Conservation (phyloP, 2,329 filamentous ascomycete genomes). For the Talaromyces atroroseus region DNA sequence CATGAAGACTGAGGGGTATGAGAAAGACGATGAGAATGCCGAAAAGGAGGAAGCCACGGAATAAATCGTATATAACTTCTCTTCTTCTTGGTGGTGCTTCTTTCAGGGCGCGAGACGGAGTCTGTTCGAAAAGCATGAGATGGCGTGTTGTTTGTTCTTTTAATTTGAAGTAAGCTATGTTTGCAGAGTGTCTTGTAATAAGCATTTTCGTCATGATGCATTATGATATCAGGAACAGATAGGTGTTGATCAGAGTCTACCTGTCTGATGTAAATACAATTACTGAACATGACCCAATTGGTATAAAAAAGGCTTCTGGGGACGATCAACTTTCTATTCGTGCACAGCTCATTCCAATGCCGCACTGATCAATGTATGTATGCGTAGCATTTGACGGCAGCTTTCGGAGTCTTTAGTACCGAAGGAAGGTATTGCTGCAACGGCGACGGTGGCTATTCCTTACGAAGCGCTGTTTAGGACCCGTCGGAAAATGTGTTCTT, state of each 20-base stretch:
- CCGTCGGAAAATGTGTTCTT: not conserved
- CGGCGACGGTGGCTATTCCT: not conserved
- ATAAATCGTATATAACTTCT: slow-evolving; percentile 15
- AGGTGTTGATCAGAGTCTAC: too few relatives aligned
- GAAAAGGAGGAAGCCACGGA: slow-evolving; percentile 21
- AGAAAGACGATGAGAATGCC: slow-evolving; percentile 44
- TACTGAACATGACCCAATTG: not conserved
- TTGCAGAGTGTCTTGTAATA: not conserved
- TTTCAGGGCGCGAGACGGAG: slow-evolving; percentile 9
- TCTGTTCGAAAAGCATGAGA: not conserved
- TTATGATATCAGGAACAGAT: not conserved
- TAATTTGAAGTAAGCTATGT: not conserved
- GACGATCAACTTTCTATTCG: not conserved
- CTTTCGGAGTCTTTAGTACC: not conserved
- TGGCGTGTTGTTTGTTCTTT: not conserved
- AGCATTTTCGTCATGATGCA: not conserved
- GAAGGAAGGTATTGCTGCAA: not conserved
- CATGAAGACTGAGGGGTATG: slow-evolving; percentile 89
- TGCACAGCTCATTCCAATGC: not conserved
- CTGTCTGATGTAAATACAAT: too few relatives aligned
- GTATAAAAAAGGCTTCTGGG: not conserved
- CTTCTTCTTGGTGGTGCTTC: not conserved
- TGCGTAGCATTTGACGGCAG: not conserved
- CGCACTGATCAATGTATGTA: too few relatives aligned
- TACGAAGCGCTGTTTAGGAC: not conserved